Percentiles rank a stretch among this genome's conserved stretches.
phyloP scores from a whole-genome alignment of 2,329 filamentous ascomycete genomes.

The Exophiala oligosperma region DNA sequence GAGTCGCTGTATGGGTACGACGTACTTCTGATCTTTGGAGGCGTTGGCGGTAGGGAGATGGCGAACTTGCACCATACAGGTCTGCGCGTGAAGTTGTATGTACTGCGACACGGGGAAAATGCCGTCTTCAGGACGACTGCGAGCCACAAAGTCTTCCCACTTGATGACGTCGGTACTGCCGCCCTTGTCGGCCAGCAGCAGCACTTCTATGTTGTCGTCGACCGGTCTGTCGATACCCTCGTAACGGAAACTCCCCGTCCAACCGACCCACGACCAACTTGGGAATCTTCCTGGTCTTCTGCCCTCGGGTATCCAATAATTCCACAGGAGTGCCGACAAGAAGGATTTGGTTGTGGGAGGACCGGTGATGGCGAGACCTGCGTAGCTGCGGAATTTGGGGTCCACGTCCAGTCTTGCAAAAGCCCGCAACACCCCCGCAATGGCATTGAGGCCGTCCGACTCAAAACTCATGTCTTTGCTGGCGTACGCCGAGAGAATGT shows the following conservation, averaged over 20 bases:
- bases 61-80: neutral
- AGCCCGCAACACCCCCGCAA: conserved; percentile 10
- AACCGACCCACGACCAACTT: conserved; percentile 24
- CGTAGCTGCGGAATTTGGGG: conserved; percentile 9
- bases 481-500: conserved; percentile 13
- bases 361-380: neutral
- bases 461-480: conserved; percentile 4
- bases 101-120: neutral
- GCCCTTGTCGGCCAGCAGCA: too few species aligned
- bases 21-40: neutral
- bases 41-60: neutral
- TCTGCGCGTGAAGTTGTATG: neutral
- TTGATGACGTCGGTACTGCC: neutral
- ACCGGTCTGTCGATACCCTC: neutral
- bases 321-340: conserved; percentile 2
- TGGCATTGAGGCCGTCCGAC: conserved; percentile 6
- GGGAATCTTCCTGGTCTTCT: conserved; percentile 19
- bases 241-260: conserved; percentile 13
- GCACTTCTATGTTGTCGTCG: neutral
- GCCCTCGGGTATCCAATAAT: neutral
- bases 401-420: conserved; percentile 11
- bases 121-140: neutral
- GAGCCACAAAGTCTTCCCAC: neutral
- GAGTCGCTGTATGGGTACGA: neutral
- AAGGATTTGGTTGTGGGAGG: neutral